Conservation (phyloP, 2,329 filamentous ascomycete species). For the Trichoderma oligosporum region DNA sequence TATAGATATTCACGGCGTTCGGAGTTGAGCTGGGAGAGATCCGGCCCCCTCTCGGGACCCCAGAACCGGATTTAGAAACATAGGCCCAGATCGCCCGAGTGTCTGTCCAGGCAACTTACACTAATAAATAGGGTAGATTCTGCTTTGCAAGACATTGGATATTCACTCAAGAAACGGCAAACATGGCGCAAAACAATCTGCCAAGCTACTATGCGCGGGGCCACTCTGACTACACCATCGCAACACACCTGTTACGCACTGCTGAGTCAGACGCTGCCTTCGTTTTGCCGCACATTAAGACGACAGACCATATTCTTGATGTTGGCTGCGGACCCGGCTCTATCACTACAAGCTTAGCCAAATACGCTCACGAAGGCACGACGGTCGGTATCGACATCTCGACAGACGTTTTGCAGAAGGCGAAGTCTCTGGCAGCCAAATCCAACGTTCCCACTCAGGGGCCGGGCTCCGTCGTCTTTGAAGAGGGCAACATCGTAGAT, state of each 20-base stretch:
- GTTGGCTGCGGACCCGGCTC: conserved; percentile 12
- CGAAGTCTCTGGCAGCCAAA: conserved; percentile 1
- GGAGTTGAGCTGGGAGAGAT: background rate
- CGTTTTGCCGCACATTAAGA: background rate
- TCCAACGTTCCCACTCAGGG: background rate
- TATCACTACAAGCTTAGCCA: background rate
- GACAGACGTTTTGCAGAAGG: background rate
- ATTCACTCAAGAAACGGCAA: background rate
- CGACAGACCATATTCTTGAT: conserved; percentile 5
- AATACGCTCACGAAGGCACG: background rate
- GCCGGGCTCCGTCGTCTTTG: background rate
- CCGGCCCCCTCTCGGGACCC: background rate
- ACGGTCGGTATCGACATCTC: conserved; percentile 4
- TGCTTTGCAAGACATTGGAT: background rate
- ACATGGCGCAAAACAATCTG: conserved; percentile 13
- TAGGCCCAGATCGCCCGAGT: background rate
- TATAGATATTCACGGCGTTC: background rate
- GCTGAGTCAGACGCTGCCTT: conserved; percentile 6
- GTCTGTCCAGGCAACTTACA: background rate
- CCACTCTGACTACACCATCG: conserved; percentile 12
- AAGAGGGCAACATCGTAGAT: conserved; percentile 6
- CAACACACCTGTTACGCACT: background rate
- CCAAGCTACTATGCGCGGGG: conserved; percentile 12
- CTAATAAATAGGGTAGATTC: background rate
- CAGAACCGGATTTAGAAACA: background rate